Evolutionary conservation across 2,329 filamentous ascomycete genomes (phyloP), one percentile per base, ranked within the genome.

Genomic region (Pseudovirgaria hyperparasitica): DNA sequence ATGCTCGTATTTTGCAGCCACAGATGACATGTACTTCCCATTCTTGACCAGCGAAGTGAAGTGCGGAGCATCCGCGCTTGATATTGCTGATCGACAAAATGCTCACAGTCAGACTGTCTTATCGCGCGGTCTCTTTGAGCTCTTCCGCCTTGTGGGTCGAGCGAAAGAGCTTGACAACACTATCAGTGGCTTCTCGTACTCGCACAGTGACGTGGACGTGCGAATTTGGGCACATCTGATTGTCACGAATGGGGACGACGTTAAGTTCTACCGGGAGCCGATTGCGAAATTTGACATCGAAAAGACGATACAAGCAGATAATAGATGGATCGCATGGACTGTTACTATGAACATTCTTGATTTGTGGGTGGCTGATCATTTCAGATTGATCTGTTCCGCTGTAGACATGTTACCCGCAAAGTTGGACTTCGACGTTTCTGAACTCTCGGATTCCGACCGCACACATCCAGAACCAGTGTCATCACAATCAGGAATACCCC

Each of bases 11-110:
- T 33, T 41, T 31, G 27, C 20, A 22, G 39, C 31, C 27, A 39
- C 31, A 12, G 36, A 33, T 29, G 12, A 35, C 15, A 42, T 41
- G 34, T 33, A 35, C 24, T 34, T 42, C 27, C 39, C 33, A 16
- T 42, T 42, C 23, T 28, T 42, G 10, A 38, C 38, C 17, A 25
- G 27, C 22, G 36, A 42, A 23, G 36, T 42, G 13, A 41, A 42
- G 25, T 31, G 31, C 19, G 31, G 36, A 20, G 27, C 22, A 22
- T 22, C 25, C 16, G 33, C 11, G 27, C 34, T 42, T 10, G 37
- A 39, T 30, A 28, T 38, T 15, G 34, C 38, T 8, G 37, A 41
- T 37, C 30, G 31, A 22, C 34, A 42, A 26, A 41, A 42, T 26
- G 31, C 31, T 21, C 31, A 42, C 26, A 37, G 29, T 32, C 21